Percentiles rank a stretch among this genome's conserved stretches.
Conservation (phyloP, 495 filamentous ascomycete genomes). For the Tirmania nivea region DNA sequence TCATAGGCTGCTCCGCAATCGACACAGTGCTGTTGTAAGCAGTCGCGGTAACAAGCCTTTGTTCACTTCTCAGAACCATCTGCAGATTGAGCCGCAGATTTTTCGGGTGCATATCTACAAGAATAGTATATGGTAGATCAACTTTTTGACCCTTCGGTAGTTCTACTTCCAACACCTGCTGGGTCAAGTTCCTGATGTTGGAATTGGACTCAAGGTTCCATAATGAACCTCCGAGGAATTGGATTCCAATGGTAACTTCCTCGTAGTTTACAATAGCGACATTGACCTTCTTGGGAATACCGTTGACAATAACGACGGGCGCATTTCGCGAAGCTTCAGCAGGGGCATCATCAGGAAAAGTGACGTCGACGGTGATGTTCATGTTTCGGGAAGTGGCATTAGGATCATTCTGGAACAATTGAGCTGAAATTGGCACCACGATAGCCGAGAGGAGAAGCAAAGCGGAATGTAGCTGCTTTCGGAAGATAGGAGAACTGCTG, state of each 20-base stretch:
- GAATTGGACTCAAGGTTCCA: conserved; percentile 19
- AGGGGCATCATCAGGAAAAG: conserved; percentile 53
- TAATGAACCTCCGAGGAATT: conserved; percentile 59
- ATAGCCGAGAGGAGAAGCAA: conserved; percentile 9
- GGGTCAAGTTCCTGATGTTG: conserved; percentile 47
- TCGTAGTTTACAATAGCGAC: conserved; percentile 72
- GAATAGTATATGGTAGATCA: conserved; percentile 60
- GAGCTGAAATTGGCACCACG: conserved; percentile 9
- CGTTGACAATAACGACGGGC: conserved; percentile 88
- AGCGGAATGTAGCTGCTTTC: conserved; percentile 7
- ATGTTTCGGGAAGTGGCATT: conserved; percentile 25
- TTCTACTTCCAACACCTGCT: conserved; percentile 35
- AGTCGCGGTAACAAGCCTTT: conserved; percentile 47
- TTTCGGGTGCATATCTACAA: conserved; percentile 81
- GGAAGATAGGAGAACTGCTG: no score
- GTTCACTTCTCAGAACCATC: conserved; percentile 48
- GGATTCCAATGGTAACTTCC: conserved; percentile 47
- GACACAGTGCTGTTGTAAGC: conserved; percentile 73
- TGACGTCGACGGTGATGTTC: conserved; percentile 50
- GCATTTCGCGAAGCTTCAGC: conserved; percentile 19
- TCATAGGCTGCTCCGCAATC: conserved; percentile 79
- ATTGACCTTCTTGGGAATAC: conserved; percentile 61
- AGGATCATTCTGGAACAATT: conserved; percentile 9
- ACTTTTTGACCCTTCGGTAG: conserved; percentile 38
- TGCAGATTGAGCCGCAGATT: conserved; percentile 62